phyloP scores from a whole-genome alignment of 495 filamentous ascomycete genomes.

The Patellaria atrata region DNA sequence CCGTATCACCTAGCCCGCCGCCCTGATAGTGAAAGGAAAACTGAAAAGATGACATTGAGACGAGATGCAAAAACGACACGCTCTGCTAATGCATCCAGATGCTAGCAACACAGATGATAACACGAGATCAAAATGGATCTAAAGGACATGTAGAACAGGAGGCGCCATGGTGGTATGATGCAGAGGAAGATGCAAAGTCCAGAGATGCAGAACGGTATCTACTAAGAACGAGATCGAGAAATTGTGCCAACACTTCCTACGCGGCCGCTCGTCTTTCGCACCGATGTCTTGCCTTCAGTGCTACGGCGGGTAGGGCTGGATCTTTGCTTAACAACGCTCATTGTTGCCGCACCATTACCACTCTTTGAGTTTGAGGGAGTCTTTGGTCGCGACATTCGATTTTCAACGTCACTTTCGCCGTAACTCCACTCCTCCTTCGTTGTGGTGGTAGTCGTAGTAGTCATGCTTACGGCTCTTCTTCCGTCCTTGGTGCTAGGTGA shows the following conservation, averaged over 20 bases:
- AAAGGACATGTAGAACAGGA: too few relatives aligned
- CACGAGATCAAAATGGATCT: too few relatives aligned
- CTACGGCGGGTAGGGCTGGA: constrained; percentile 47
- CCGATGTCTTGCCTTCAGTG: constrained; percentile 45
- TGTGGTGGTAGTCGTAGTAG: constrained; percentile 34
- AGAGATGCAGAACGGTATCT: too few relatives aligned
- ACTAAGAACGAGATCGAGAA: too few relatives aligned
- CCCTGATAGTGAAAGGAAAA: too few relatives aligned
- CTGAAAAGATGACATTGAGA: too few relatives aligned
- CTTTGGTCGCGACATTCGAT: constrained; percentile 39
- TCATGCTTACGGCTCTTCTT: constrained; percentile 41
- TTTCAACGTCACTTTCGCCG: constrained; percentile 25
- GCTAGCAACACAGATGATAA: too few relatives aligned
- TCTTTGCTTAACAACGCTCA: constrained; percentile 60
- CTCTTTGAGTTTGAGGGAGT: constrained; percentile 47
- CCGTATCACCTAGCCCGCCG: too few relatives aligned
- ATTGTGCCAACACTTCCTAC: constrained; percentile 68
- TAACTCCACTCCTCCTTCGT: constrained; percentile 17
- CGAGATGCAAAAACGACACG: too few relatives aligned
- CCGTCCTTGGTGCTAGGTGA: constrained; percentile 34
- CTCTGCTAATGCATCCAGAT: too few relatives aligned
- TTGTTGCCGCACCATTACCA: constrained; percentile 45
- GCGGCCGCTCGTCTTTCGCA: constrained; percentile 85
- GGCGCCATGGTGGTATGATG: too few relatives aligned
- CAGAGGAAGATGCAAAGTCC: too few relatives aligned